Evolutionary conservation across 345 rosid genomes (phyloP), one percentile per base, ranked within the genome.

Genomic region (Arabidopsis arenosa): DNA sequence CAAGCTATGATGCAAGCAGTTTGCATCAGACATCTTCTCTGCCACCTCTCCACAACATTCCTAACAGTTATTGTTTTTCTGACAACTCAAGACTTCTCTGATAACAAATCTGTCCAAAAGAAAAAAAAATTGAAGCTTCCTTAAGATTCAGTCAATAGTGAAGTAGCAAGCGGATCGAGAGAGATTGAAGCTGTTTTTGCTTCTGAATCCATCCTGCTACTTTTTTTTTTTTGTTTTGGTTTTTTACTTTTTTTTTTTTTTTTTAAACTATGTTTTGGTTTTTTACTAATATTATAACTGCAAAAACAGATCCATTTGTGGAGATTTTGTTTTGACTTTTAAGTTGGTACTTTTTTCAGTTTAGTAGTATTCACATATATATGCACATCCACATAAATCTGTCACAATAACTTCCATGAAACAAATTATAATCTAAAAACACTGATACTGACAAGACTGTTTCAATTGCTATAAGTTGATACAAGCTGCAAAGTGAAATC

Each of bases 1-100:
- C 45, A 74, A 58, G 65, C 49, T 21, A 35, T 55, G 65, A 18
- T 65, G 39, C 28, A 9, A 63, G 26, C n/a, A 45, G 7, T 44
- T 21, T 57, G 35, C 26, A 44, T 56, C 65, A 56, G 41, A 56
- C 51, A 35, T 36, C 60, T 48, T 48, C 67, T 71, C 49, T 35
- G 52, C 47, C 55, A 37, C 21, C 59, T 36, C 33, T 65, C 7
- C 11, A 28, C 59, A 48, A 8, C 66, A 60, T 5, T 59, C 67
- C 66, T 33, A 70, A 58, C 57, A 57, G 0, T 13, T 44, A 35
- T 61, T 12, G 53, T 47, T 35, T 47, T 59, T 39, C 57, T 9
- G 36, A 35, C 6, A 21, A 35, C n/a, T 69, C 73, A 30, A 56
- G 65, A 56, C 30, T 43, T 40, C 49, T 40, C 40, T 54, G 32